Evolutionary conservation across 495 filamentous ascomycete genomes (phyloP).

Genomic region (Aspergillus funiculosus): DNA sequence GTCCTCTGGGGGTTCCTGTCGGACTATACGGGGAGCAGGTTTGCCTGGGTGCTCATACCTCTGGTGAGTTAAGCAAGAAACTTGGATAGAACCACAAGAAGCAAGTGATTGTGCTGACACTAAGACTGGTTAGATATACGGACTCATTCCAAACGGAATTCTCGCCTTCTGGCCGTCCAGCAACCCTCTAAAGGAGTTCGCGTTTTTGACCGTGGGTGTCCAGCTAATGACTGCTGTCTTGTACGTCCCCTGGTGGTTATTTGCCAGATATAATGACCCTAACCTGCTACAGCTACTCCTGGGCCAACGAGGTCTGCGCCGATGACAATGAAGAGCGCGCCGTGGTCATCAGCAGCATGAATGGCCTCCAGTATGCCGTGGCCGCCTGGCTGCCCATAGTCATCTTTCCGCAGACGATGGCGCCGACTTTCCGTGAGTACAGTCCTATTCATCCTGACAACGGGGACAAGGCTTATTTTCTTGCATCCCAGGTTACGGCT

Average conservation of each 20-base stretch:
- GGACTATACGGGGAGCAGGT: no score
- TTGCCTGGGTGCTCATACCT: no score
- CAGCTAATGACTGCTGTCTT: slow-evolving; percentile 32
- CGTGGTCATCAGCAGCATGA: slow-evolving; percentile 22
- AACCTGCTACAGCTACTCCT: slow-evolving; percentile 14
- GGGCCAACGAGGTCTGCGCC: slow-evolving; percentile 23
- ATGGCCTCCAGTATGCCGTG: slow-evolving; percentile 23
- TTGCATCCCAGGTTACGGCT: no score
- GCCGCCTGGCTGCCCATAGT: slow-evolving; percentile 27
- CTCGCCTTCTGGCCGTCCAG: slow-evolving; percentile 21
- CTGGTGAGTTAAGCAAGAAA: no score
- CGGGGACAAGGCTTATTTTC: no score
- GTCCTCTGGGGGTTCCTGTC: slow-evolving; percentile 20
- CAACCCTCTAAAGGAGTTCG: slow-evolving; percentile 18
- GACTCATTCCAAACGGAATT: slow-evolving; percentile 29
- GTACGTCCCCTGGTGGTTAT: no score
- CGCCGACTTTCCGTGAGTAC: slow-evolving; percentile 7
- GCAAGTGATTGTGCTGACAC: slow-evolving; percentile 15
- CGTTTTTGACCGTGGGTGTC: slow-evolving; percentile 18
- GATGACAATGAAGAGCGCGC: slow-evolving; percentile 22
- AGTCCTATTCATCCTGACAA: no score
- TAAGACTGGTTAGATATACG: slow-evolving; percentile 11
- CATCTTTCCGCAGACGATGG: slow-evolving; percentile 23
- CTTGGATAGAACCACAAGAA: slow-evolving; percentile 22
- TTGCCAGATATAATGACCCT: no score